Evolutionary conservation across 1,139 yeast genomes (phyloP).

Genomic region (Blastobotrys buckinghamii): DNA sequence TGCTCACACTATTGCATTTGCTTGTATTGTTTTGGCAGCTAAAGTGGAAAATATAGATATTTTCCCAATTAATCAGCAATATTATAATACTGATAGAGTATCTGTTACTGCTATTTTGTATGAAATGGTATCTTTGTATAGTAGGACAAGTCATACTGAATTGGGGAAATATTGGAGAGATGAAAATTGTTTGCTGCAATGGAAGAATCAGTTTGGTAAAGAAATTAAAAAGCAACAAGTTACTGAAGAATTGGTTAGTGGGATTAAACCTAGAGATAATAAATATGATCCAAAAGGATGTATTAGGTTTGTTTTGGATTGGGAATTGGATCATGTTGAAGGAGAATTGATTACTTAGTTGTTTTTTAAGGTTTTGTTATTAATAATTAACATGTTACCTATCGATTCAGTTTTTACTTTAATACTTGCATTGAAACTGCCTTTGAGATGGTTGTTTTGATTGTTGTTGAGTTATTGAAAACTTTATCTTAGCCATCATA

Average conservation of each 20-base stretch:
- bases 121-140: slow-evolving; percentile 52
- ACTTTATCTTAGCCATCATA: no score
- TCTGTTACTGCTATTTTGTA: slow-evolving; percentile 55
- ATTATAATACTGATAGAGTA: slow-evolving; percentile 24
- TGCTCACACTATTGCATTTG: slow-evolving; percentile 74
- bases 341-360: slow-evolving; percentile 19
- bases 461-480: no score
- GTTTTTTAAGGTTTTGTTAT: no score
- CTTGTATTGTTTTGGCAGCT: slow-evolving; percentile 49
- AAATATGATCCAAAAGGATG: slow-evolving; percentile 26
- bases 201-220: neutral
- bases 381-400: neutral
- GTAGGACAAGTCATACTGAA: slow-evolving; percentile 6
- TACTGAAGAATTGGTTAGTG: neutral
- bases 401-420: neutral
- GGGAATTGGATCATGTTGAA: slow-evolving; percentile 24
- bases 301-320: slow-evolving; percentile 29
- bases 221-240: neutral
- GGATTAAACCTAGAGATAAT: slow-evolving; percentile 23
- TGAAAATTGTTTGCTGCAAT: neutral
- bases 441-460: no score
- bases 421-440: no score
- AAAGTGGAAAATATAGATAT: slow-evolving; percentile 32
- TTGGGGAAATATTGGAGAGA: neutral
- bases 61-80: slow-evolving; percentile 24